A percentile compares a stretch with the other conserved stretches of the same genome.
These are phyloP conservation scores for Kodamaea nitidulidarum DNA, from an alignment of 805 yeast genomes.

Conservation along the genomic window DNA sequence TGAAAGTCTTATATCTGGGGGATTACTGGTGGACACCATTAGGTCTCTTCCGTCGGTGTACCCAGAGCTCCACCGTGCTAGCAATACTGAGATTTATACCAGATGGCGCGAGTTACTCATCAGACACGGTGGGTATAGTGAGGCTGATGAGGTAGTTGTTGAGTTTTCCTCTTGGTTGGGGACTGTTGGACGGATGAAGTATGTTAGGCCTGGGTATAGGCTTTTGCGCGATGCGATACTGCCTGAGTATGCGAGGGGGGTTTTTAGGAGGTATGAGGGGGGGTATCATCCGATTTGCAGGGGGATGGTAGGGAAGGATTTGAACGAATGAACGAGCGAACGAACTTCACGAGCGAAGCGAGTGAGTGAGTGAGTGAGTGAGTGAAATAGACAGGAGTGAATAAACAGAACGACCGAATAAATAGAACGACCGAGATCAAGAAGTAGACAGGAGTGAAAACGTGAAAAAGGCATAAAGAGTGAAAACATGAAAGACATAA, in stretches of 20 bases:
- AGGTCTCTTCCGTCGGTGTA: slow-evolving; percentile 16
- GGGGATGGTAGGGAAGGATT: slow-evolving; percentile 74
- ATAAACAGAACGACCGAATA: no score
- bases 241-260: slow-evolving; percentile 57
- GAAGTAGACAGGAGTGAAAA: no score
- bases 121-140: slow-evolving; percentile 16
- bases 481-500: no score
- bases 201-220: slow-evolving; percentile 81
- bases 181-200: slow-evolving; percentile 92
- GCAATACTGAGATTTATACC: slow-evolving; percentile 24
- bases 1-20: slow-evolving; percentile 17
- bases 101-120: slow-evolving; percentile 23
- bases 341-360: no score
- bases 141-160: slow-evolving; percentile 14
- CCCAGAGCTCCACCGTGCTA: slow-evolving; percentile 17
- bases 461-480: no score
- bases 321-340: no score
- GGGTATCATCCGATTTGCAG: slow-evolving; percentile 84
- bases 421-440: no score
- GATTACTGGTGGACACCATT: slow-evolving; percentile 14
- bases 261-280: slow-evolving; percentile 55
- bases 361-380: no score
- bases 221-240: slow-evolving; percentile 57
- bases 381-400: no score
- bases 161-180: slow-evolving; percentile 61